Evolutionary conservation across 352 stramenopile genomes (phyloP).

Genomic region (Phytopythium helicoides): DNA sequence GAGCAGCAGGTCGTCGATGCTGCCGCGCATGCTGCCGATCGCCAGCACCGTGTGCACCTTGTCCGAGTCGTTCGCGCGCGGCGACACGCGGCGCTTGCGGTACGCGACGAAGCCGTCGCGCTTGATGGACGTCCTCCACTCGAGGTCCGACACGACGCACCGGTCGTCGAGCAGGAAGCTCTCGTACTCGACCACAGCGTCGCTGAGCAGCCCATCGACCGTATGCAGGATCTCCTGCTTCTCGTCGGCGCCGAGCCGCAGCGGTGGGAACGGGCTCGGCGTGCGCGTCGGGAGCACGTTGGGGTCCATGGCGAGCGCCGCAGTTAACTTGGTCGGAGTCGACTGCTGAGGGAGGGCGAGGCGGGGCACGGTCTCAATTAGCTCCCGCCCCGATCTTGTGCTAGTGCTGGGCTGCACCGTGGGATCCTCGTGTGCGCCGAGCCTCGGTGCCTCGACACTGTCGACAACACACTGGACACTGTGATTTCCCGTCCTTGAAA

Average conservation of each 20-base stretch:
- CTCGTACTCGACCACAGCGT: constrained; percentile 24
- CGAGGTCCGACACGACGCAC: constrained; percentile 8
- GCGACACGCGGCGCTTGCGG: background rate
- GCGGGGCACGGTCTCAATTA: no score
- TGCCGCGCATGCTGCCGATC: background rate
- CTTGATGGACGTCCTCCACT: background rate
- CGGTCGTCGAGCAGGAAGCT: constrained; percentile 8
- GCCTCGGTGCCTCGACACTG: no score
- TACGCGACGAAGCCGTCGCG: background rate
- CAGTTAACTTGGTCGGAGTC: no score
- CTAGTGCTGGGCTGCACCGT: no score
- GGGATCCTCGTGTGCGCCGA: no score
- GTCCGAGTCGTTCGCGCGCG: background rate
- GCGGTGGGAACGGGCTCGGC: constrained; percentile 20
- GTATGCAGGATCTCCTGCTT: constrained; percentile 18
- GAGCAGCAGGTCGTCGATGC: constrained; percentile 1
- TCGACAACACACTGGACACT: no score
- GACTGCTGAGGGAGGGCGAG: no score
- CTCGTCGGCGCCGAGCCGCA: constrained; percentile 22
- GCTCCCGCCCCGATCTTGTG: no score
- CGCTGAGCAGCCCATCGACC: constrained; percentile 13
- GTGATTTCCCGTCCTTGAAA: no score
- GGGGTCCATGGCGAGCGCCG: no score
- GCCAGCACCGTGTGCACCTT: constrained; percentile 3
- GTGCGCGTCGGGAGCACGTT: background rate